Conservation (phyloP, 2,329 filamentous ascomycete genomes). For the Fusarium longipes region DNA sequence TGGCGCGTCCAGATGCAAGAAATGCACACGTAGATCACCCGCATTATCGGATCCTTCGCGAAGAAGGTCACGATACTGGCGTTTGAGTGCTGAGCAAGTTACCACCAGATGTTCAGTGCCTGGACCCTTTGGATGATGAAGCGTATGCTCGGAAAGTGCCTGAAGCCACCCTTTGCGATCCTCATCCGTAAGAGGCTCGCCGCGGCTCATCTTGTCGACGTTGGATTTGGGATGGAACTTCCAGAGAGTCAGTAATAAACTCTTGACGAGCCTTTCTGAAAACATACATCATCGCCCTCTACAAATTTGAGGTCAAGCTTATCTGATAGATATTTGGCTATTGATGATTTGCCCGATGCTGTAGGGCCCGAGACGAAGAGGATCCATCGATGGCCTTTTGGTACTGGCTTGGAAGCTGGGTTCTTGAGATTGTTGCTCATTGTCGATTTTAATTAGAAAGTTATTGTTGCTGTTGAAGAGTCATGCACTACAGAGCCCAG, state of each 20-base stretch:
- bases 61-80: slow-evolving; percentile 22
- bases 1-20: slow-evolving; percentile 26
- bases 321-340: slow-evolving; percentile 22
- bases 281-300: slow-evolving; percentile 22
- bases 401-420: background rate
- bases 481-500: fast-evolving
- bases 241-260: background rate
- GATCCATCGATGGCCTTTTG: slow-evolving; percentile 29
- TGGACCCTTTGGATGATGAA: slow-evolving; percentile 16
- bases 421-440: background rate
- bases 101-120: slow-evolving; percentile 32
- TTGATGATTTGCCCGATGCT: slow-evolving; percentile 27
- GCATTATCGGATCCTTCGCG: slow-evolving; percentile 22
- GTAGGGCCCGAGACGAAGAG: slow-evolving; percentile 32
- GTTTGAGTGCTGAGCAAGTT: slow-evolving; percentile 28
- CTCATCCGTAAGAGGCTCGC: slow-evolving; percentile 17
- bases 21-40: slow-evolving; percentile 23
- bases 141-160: slow-evolving; percentile 18
- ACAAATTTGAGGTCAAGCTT: slow-evolving; percentile 30
- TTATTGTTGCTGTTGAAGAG: fast-evolving
- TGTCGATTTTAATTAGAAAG: fast-evolving
- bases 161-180: slow-evolving; percentile 22
- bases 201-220: slow-evolving; percentile 31
- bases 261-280: fast-evolving
- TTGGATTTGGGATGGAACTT: slow-evolving; percentile 34